phyloP scores from a whole-genome alignment of 78 protist species.

The Dictyostelium intermedium region DNA sequence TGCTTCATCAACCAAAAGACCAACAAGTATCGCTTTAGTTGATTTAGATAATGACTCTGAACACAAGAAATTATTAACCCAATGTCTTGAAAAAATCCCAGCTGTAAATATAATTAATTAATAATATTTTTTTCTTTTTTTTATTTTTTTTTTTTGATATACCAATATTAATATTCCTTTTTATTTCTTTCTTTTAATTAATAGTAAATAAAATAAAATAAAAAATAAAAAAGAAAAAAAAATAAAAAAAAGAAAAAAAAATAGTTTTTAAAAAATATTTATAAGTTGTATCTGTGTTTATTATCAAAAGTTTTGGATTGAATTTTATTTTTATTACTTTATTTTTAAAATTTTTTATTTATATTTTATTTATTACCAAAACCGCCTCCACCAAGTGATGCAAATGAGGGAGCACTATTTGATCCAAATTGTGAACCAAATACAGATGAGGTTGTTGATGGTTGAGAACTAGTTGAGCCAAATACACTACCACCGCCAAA shows the following conservation, averaged over 20 bases:
- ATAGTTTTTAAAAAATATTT: neutral
- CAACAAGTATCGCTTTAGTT: constrained; percentile 90
- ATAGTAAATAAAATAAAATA: neutral
- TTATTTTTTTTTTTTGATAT: no score
- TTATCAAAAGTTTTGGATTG: neutral
- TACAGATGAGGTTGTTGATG: constrained; percentile 8
- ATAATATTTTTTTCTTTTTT: neutral
- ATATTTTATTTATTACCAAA: neutral
- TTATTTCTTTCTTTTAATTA: neutral
- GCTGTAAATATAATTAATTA: constrained; percentile 19
- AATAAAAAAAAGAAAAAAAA: neutral
- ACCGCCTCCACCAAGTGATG: neutral
- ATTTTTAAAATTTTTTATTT: neutral
- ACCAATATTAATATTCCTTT: neutral
- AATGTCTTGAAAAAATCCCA: constrained; percentile 65
- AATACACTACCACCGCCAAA: constrained; percentile 46
- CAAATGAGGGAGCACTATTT: neutral
- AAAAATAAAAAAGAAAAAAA: neutral
- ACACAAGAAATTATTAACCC: constrained; percentile 53
- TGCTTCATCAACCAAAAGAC: constrained; percentile 95
- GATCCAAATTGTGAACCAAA: constrained; percentile 15
- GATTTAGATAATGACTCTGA: constrained; percentile 61
- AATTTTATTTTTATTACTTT: neutral
- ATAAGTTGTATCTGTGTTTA: neutral
- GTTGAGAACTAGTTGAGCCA: neutral